Base-by-base conservation (phyloP, 140 eudicot species). In the Ambrosia hybrid region DNA sequence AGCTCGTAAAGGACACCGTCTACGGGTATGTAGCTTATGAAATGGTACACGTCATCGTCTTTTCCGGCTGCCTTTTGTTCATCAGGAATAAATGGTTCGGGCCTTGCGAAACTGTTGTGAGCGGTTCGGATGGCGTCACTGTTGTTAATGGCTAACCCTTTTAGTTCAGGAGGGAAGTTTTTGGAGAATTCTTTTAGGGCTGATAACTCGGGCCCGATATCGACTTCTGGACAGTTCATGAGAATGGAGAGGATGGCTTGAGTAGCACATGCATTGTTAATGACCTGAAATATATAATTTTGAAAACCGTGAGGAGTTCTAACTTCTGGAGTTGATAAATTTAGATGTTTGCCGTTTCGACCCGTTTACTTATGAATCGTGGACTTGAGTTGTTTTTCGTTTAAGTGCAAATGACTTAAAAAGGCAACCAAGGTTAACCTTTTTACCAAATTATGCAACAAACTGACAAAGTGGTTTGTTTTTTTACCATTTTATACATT, bases 61-160 rank as follows among this genome's bases (percentile, higher is more conserved):
- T 94, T 91, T 51, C 86, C 85, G 0, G 97, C 87, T 2, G 91
- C 17, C 71, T 87, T 90, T 76, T 94, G 97, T 79, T 91, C 97
- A 0, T 91, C 99, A 0, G 95, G 90, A 11, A 94, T 83, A 63
- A 94, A 90, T 1, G 97, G 99, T 81, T 90, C 99, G 1, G 99
- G 99, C 70, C 99, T 86, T 5, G 99, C 97, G 57, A 91, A 94
- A 76, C 96, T 94, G 69, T 91, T 94, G 81, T 94, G 99, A 9
- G 99, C 97, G 0, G 97, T 76, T n/a, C 99, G 95, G 74, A 94
- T 94, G 37, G 99, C 92, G 21, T 94, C 99, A 51, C 97, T 90
- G 80, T 90, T 94, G 76, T 94, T 94, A 79, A 94, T 94, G 9
- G 99, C 99, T 41, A 94, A 76, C 46, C 99, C 97, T 82, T 86